These are phyloP conservation scores for Uncinocarpus reesii DNA, from an alignment of 2,329 filamentous ascomycete species.

Conservation along the genomic window DNA sequence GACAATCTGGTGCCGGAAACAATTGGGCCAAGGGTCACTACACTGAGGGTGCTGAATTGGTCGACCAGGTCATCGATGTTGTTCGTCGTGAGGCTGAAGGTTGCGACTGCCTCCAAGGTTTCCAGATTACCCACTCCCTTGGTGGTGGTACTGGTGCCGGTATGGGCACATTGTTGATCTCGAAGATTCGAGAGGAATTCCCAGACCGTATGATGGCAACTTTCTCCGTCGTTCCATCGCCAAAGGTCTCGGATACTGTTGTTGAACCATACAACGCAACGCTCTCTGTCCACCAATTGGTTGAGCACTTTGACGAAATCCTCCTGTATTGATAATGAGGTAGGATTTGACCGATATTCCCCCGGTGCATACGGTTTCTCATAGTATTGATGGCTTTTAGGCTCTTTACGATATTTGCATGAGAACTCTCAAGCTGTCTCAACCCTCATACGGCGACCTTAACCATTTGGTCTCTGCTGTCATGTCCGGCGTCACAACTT, in stretches of 20 bases:
- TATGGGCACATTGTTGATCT: conserved; percentile 95
- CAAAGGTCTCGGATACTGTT: conserved; percentile 99
- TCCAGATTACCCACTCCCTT: conserved; percentile 97
- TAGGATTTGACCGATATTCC: no score
- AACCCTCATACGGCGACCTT: conserved; percentile 96
- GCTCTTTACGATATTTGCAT: conserved; percentile 99
- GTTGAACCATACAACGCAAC: conserved; percentile 99
- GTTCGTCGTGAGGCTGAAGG: conserved; percentile 91
- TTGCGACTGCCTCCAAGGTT: conserved; percentile 94
- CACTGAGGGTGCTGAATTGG: conserved; percentile 91
- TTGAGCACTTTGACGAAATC: conserved; percentile 99
- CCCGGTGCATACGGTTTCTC: no score
- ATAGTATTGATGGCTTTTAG: conserved; percentile 26
- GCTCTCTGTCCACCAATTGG: conserved; percentile 95
- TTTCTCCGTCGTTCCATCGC: conserved; percentile 91
- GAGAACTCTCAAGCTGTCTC: conserved; percentile 96
- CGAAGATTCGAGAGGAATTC: conserved; percentile 97
- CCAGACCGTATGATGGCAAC: conserved; percentile 98
- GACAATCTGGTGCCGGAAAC: conserved; percentile 93
- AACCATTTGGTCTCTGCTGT: conserved; percentile 99
- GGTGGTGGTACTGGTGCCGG: conserved; percentile 90
- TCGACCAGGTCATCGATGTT: conserved; percentile 88
- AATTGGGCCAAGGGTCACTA: conserved; percentile 99
- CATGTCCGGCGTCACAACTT: conserved; percentile 99
- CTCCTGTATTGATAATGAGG: conserved; percentile 99